Evolutionary conservation across 176 grass and related monocot genomes (phyloP), one percentile per base, ranked within the genome.

Genomic region (Eremochloa ophiuroides): DNA sequence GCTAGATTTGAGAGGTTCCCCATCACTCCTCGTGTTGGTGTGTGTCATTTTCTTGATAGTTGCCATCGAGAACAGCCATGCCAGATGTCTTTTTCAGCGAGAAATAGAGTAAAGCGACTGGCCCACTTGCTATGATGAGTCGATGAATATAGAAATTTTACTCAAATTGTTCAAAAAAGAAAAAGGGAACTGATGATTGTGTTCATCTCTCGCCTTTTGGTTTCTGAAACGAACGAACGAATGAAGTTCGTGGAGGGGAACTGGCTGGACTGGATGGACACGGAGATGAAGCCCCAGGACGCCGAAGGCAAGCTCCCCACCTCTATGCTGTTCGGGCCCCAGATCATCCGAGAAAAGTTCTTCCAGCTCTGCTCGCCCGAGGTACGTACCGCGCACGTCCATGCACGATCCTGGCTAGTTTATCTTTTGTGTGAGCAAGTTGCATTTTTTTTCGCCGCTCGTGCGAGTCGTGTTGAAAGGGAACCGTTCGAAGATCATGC

Each of bases 181-280:
- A 6, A 51, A 8, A 1, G 5, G 41, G 30, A n/a, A 23, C 17
- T 25, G 69, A 29, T 17, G 18, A 42, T 39, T 23, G 11, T 3
- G 27, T 37, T 1, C 15, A 2, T 28, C 27, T 28, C 1, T 70
- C 0, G 10, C 6, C 2, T 10, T 29, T 27, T 17, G 22, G 18
- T 50, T 29, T 31, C 38, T 71, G 18, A 47, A 34, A 70, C 17
- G 16, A 7, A 64, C 5, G 14, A 41, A 35, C n/a, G n/a, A n/a
- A n/a, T n/a, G n/a, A 62, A 88, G 85, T 87, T 89, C 72, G 15
- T 65, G 42, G 82, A 91, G 13, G 82, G 38, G 9, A 40, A 78
- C 2, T 60, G 69, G 40, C 14, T 90, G 71, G 83, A 74, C 76
- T 97, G 80, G 91, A 81, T 86, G 87, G 89, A 97, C 82, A 90